Base-by-base conservation (phyloP, 371 early-diverging fungal species). In the Mucor plumbeus region DNA sequence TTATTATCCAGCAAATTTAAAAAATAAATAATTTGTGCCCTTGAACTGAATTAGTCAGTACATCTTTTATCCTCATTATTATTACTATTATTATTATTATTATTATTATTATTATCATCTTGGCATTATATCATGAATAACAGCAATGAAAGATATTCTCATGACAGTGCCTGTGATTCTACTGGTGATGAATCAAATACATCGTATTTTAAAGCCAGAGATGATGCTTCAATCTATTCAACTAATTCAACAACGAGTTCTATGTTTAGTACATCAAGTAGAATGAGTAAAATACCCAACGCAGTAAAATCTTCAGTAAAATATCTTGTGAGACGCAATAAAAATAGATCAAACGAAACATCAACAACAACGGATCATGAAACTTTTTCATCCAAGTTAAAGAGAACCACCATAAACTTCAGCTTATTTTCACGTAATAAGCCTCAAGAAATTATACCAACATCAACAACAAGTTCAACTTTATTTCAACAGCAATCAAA, bases 271-370 rank as follows among this genome's bases (percentile, higher is more conserved):
- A 78, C 80, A 19, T 72, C 83, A 5, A 82, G 80, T 63, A 68
- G 72, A 65, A 70, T 77, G 36, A 64, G 72, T 14, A 76, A 71
- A 57, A 61, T 80, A 41, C 79, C 80, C 21, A 75, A 74, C 54
- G 75, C 70, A 59, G 76, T 80, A 40, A 83, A 83, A 62, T 63
- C 72, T 5, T 78, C 78, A 21, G 71, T 82, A 10, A 79, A 79
- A 54, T 72, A 74, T n/a, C 59, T 77, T n/a, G 67, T 77, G 26
- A 43, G 65, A 40, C 68, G 65, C 17, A 65, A 44, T 21, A 70
- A 66, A 31, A 48, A 62, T 19, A 35, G 13, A 34, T 19, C 61
- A 14, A 44, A 63, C 38, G 40, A 56, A 48, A 61, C 56, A 11
- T 8, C 26, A 43, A 56, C 43, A 43, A 56, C 43, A 39, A 48